A percentile compares a stretch with the other conserved stretches of the same genome.
Evolutionary conservation across 1,284 basidiomycete species (phyloP).

Genomic region (Ustilago loliicola): DNA sequence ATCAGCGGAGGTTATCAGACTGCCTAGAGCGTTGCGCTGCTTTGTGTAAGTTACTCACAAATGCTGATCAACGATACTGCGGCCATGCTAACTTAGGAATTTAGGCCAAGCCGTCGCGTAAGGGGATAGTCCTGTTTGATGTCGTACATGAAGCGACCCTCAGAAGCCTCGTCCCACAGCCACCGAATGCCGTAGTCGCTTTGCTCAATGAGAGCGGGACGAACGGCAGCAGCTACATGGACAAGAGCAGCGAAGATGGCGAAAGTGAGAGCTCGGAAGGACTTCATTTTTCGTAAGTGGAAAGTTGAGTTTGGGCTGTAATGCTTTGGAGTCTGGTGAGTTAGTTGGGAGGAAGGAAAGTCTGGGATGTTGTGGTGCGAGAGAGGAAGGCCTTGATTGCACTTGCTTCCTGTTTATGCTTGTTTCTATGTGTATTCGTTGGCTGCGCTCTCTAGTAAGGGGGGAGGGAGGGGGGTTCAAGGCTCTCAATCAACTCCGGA

Average conservation of each 20-base stretch:
- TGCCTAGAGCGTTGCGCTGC: background rate
- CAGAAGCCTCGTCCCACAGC: background rate
- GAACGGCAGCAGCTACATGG: background rate
- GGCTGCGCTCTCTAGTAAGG: too few relatives aligned
- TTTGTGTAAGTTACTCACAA: background rate
- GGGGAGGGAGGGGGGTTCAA: too few relatives aligned
- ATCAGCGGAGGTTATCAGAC: background rate
- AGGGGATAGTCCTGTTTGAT: background rate
- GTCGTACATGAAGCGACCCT: slow-evolving; percentile 7
- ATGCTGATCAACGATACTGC: background rate
- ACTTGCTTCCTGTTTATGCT: too few relatives aligned
- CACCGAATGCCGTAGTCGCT: slow-evolving; percentile 6
- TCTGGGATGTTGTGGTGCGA: background rate
- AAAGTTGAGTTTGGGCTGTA: background rate
- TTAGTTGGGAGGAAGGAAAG: background rate
- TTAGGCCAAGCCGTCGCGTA: background rate
- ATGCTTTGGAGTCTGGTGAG: too few relatives aligned
- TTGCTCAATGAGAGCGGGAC: background rate
- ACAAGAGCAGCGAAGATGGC: background rate
- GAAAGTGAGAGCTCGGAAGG: background rate
- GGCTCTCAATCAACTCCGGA: too few relatives aligned
- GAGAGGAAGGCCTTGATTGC: too few relatives aligned
- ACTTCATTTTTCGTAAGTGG: background rate
- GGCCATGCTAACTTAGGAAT: background rate
- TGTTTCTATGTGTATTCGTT: too few relatives aligned